Conservation (phyloP, 176 grass and related monocot species). For the Dendrocalamus sinicus region DNA sequence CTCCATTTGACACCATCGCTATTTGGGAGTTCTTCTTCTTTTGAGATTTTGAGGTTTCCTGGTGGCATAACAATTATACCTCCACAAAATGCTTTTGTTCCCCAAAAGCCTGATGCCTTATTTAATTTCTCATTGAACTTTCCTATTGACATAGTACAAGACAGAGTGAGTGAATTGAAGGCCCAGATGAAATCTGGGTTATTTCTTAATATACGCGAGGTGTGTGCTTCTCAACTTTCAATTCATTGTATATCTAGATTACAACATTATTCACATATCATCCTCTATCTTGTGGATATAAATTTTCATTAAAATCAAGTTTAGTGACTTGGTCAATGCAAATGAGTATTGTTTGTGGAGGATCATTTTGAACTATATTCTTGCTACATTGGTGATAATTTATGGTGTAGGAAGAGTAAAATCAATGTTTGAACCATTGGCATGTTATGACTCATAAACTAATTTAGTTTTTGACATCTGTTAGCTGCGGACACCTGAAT, state of each 20-base stretch:
- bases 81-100: constrained; percentile 71
- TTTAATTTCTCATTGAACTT: constrained; percentile 84
- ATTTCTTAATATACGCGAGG: constrained; percentile 67
- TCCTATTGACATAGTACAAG: constrained; percentile 57
- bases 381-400: background rate
- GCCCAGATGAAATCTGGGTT: constrained; percentile 73
- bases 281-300: background rate
- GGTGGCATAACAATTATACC: constrained; percentile 79
- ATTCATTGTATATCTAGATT: constrained; percentile 19
- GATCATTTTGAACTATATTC: background rate
- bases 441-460: background rate
- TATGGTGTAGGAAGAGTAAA: constrained; percentile 15
- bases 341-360: background rate
- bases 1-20: constrained; percentile 73
- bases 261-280: constrained; percentile 15
- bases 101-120: constrained; percentile 62
- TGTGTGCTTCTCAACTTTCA: constrained; percentile 37
- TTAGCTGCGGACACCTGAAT: background rate
- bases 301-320: constrained; percentile 7
- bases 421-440: background rate
- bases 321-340: constrained; percentile 5
- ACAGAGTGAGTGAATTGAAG: constrained; percentile 68
- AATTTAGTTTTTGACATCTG: background rate
- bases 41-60: constrained; percentile 75
- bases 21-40: constrained; percentile 71